A percentile compares a stretch with the other conserved stretches of the same genome.
These are phyloP conservation scores for Aphanomyces invadans DNA, from an alignment of 352 stramenopile species.

Conservation along the genomic window DNA sequence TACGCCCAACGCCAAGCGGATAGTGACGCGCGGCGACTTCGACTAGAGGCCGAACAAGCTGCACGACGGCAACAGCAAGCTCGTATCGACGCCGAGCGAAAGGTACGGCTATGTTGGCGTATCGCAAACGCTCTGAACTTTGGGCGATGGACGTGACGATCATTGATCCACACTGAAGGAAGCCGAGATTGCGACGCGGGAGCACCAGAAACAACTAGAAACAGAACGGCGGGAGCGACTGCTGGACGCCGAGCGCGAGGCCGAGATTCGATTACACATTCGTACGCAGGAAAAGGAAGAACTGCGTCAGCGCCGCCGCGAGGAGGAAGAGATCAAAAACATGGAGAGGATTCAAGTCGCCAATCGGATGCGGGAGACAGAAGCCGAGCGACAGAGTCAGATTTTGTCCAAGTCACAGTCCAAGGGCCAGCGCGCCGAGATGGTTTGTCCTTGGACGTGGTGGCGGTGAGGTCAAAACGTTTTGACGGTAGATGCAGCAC, in stretches of 20 bases:
- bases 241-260: constrained; percentile 41
- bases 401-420: constrained; percentile 43
- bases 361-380: constrained; percentile 51
- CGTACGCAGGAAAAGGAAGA: constrained; percentile 45
- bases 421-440: constrained; percentile 43
- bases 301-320: constrained; percentile 41
- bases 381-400: constrained; percentile 35
- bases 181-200: constrained; percentile 49
- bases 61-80: constrained; percentile 12
- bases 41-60: constrained; percentile 36
- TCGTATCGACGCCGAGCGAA: constrained; percentile 31
- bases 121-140: too few relatives aligned
- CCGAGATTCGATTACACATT: constrained; percentile 34
- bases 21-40: constrained; percentile 33
- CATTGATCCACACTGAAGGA: constrained; percentile 26
- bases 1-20: constrained; percentile 27
- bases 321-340: constrained; percentile 42
- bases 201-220: constrained; percentile 47
- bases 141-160: background rate
- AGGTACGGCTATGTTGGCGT: background rate
- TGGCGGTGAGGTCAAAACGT: background rate
- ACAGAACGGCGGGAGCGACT: constrained; percentile 43
- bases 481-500: constrained; percentile 43
- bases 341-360: constrained; percentile 47
- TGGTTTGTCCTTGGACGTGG: background rate